phyloP scores from a whole-genome alignment of 768 basidiomycete species.

The Boletus subcaerulescens region DNA sequence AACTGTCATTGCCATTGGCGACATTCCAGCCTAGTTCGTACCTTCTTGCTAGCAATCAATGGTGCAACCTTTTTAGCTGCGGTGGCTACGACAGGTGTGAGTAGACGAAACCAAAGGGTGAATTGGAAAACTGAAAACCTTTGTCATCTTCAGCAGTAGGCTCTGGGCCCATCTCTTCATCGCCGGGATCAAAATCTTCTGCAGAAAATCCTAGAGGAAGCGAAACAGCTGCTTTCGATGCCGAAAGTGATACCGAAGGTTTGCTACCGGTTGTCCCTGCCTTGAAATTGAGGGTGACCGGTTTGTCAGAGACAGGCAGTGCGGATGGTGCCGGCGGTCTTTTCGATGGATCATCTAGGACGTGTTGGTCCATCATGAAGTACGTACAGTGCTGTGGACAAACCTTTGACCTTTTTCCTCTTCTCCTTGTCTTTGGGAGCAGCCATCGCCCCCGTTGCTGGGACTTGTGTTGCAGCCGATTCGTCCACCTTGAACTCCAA shows the following conservation, averaged over 20 bases:
- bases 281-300: constrained; percentile 76
- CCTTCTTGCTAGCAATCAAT: constrained; percentile 84
- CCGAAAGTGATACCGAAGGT: constrained; percentile 17
- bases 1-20: not conserved
- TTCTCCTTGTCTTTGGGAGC: constrained; percentile 61
- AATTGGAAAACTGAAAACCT: constrained; percentile 17
- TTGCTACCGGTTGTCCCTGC: constrained; percentile 27
- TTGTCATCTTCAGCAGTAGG: constrained; percentile 47
- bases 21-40: constrained; percentile 23
- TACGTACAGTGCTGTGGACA: not conserved
- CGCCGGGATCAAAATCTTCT: constrained; percentile 50
- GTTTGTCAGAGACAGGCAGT: constrained; percentile 75
- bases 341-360: constrained; percentile 34
- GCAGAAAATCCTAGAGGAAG: constrained; percentile 63
- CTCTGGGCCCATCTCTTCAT: constrained; percentile 43
- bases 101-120: not conserved
- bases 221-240: constrained; percentile 37
- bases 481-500: constrained; percentile 79
- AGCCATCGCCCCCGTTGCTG: constrained; percentile 30
- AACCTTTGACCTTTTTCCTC: constrained; percentile 57
- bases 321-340: constrained; percentile 56
- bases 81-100: constrained; percentile 32
- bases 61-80: constrained; percentile 75
- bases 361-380: constrained; percentile 9
- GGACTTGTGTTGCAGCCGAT: constrained; percentile 31